These are phyloP conservation scores for Lichtheimia hyalospora DNA, from an alignment of 371 early-diverging fungal genomes.

Conservation along the genomic window DNA sequence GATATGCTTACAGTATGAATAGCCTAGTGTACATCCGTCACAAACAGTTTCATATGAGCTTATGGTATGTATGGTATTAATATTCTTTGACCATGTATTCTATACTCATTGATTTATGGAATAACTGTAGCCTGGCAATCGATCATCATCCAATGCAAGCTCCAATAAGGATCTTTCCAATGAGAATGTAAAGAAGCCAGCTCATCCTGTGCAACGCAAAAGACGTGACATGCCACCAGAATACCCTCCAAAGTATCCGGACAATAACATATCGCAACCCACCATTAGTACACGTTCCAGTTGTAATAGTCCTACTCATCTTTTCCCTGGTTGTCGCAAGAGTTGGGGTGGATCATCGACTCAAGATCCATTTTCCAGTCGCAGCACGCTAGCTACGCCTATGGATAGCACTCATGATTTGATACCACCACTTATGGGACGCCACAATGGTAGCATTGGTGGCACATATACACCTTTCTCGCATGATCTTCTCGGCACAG, in stretches of 20 bases:
- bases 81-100: background rate
- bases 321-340: no score
- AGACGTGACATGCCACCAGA: background rate
- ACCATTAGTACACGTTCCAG: no score
- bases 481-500: slow-evolving; percentile 4
- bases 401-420: slow-evolving; percentile 5
- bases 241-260: background rate
- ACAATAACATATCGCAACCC: background rate
- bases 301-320: no score
- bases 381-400: slow-evolving; percentile 6
- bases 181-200: no score
- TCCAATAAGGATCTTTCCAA: no score
- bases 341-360: no score
- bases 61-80: slow-evolving; percentile 5
- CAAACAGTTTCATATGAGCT: slow-evolving; percentile 18
- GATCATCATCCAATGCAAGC: no score
- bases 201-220: no score
- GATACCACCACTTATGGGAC: background rate
- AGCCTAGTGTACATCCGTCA: slow-evolving; percentile 17
- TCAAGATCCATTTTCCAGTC: background rate
- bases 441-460: background rate
- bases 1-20: background rate
- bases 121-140: no score
- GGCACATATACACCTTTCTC: slow-evolving; percentile 2
- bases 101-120: background rate